Evolutionary conservation across 192 early-diverging fungal species (phyloP), one percentile per base, ranked within the genome.

Genomic region (Entophlyctis luteolus): DNA sequence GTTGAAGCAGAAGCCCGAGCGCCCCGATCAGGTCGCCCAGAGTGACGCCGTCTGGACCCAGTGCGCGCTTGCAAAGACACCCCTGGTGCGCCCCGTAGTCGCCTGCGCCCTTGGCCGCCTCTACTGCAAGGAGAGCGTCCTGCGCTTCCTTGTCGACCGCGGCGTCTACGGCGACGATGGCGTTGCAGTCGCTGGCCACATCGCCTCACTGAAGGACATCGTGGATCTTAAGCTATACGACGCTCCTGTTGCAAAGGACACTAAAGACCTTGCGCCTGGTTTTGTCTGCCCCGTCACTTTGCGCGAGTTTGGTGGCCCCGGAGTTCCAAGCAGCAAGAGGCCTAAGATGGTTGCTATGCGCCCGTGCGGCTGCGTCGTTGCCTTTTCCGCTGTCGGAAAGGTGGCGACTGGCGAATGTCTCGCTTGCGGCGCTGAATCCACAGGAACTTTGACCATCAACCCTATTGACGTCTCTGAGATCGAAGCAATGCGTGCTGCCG

Each of bases 251-350:
- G 52, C 52, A 27, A 12, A 14, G 14, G 25, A 28, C 16, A 27
- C 20, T 27, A 28, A 28, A 14, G 28, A 27, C 14, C 14, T 27
- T 6, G 60, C 27, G 23, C 14, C 39, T 12, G 25, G 20, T 14
- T 94, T 83, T 59, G 75, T 88, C 32, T 94, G 93, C 68, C 93
- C 93, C 4, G 77, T 94, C 23, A 86, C 93, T 0, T 75, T 85
- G 70, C 87, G 87, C 59, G 63, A 66, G 48, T 66, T 66, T 28
- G 36, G 52, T 4, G 49, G 33, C 8, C 48, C 31, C 32, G 36
- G 48, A 3, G 39, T 42, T n/a, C 39, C 39, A 12, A 12, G 10
- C 10, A 8, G n/a, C n/a, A 8, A n/a, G 10, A 32, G 35, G 23
- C 23, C 49, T 12, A 34, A 4, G 48, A 28, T 59, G 25, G 33